Base-by-base conservation (phyloP, 202 grass and related monocot species). In the Carex arenaria region DNA sequence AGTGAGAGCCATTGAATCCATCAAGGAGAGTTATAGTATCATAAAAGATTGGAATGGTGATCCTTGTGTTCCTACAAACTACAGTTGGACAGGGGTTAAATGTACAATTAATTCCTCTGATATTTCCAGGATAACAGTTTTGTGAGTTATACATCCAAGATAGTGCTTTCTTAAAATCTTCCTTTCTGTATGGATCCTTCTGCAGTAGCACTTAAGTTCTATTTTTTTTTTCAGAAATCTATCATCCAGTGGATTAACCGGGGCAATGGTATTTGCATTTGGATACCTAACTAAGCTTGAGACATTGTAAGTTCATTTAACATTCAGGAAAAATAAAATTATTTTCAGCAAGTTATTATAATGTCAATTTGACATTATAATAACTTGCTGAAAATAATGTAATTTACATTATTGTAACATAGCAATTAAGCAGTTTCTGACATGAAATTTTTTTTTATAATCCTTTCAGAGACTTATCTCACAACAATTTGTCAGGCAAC, bases 31-130 rank as follows among this genome's bases (percentile, higher is more conserved):
- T 38, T 91, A 72, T 82, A 61, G 70, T 11, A 10, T 94, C 7
- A 86, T 84, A 30, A 90, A 75, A 86, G 86, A 86, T 18, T 91
- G 92, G 89, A 84, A 5, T 26, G 85, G 87, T 28, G 87, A 92
- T 90, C 92, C 89, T 15, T 92, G 92, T 83, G 47, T 80, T 20
- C 89, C 92, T 0, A 45, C 4, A 83, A 64, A 18, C 73, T 52
- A 77, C 59, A 63, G 59, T 43, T 94, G 92, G 87, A 52, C 72
- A 66, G 89, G 87, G 0, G 7, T 92, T 11, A 84, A 67, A 23
- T 94, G 92, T n/a, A 76, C 40, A 75, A 49, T n/a, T 28, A 11
- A 13, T 86, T 10, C 60, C 12, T 83, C 71, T 1, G 23, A 45
- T 63, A 14, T 82, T 45, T 18, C 60, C 3, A 86, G 57, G 53